phyloP scores from a whole-genome alignment of 805 yeast genomes.

The Teunomyces panamensis region DNA sequence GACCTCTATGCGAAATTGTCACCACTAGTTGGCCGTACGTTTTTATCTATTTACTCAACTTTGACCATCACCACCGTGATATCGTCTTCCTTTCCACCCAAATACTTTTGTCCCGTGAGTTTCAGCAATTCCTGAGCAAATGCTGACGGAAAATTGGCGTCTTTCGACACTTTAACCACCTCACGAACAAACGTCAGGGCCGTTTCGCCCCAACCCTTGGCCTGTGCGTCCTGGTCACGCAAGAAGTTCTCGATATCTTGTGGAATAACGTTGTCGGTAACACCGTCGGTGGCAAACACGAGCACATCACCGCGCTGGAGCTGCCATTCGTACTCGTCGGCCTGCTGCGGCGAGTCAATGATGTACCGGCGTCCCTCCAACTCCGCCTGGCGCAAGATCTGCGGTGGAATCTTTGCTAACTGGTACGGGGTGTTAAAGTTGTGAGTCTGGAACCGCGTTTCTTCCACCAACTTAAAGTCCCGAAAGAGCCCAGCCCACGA shows the following conservation, averaged over 20 bases:
- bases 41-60: slow-evolving; percentile 34
- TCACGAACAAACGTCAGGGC: slow-evolving; percentile 58
- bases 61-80: slow-evolving; percentile 77
- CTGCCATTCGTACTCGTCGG: slow-evolving; percentile 65
- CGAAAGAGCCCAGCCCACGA: slow-evolving; percentile 92
- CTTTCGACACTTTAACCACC: slow-evolving; percentile 68
- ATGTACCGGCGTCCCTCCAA: slow-evolving; percentile 60
- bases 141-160: slow-evolving; percentile 74
- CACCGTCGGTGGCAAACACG: slow-evolving; percentile 90
- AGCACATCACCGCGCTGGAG: slow-evolving; percentile 71
- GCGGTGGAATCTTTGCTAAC: slow-evolving; percentile 75
- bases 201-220: slow-evolving; percentile 29
- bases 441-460: slow-evolving; percentile 77
- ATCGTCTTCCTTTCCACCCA: slow-evolving; percentile 96
- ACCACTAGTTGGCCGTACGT: background rate
- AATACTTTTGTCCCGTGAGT: slow-evolving; percentile 62
- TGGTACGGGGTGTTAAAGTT: slow-evolving; percentile 92
- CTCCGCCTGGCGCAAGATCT: slow-evolving; percentile 51
- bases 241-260: slow-evolving; percentile 70
- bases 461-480: slow-evolving; percentile 53
- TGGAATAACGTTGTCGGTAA: slow-evolving; percentile 76
- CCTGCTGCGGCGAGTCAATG: slow-evolving; percentile 64
- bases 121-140: slow-evolving; percentile 76
- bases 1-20: background rate
- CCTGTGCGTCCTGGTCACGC: slow-evolving; percentile 46